Conservation (phyloP, 108 stramenopile genomes). For the Cyclotella distinguenda region DNA sequence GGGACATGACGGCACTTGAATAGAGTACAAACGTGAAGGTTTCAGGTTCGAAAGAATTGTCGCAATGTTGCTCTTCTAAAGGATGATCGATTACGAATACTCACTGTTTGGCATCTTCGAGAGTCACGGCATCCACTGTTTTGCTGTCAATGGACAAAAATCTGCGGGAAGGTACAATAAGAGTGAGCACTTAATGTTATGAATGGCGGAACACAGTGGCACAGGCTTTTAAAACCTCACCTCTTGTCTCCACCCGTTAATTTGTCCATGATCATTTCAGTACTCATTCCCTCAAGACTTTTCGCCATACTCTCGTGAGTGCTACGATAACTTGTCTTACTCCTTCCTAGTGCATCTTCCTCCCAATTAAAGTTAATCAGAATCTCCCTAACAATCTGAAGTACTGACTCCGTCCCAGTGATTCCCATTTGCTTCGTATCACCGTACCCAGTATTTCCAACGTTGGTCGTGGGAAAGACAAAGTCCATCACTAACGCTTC, state of each 20-base stretch:
- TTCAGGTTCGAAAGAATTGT: too few relatives aligned
- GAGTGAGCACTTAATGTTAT: neutral
- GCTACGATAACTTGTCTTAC: conserved; percentile 87
- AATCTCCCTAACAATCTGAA: conserved; percentile 93
- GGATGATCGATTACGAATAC: too few relatives aligned
- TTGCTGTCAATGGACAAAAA: conserved; percentile 90
- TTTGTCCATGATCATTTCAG: conserved; percentile 80
- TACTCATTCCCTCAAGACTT: conserved; percentile 83
- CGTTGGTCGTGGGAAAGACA: conserved; percentile 93
- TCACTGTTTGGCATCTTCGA: conserved; percentile 87
- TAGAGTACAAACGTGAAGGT: too few relatives aligned
- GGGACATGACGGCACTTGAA: conserved; percentile 90
- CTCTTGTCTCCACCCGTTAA: conserved; percentile 73
- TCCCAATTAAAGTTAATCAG: conserved; percentile 95
- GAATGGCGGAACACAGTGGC: too few relatives aligned
- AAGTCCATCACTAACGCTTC: conserved; percentile 93
- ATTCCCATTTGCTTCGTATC: conserved; percentile 80
- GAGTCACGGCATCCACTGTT: conserved; percentile 77
- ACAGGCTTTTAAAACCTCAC: too few relatives aligned
- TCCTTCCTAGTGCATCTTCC: conserved; percentile 91
- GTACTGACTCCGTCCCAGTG: conserved; percentile 91
- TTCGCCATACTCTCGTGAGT: conserved; percentile 85
- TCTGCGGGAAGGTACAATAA: conserved; percentile 19
- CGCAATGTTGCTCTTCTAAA: too few relatives aligned
- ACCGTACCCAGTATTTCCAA: conserved; percentile 84